phyloP scores from a whole-genome alignment of 768 basidiomycete genomes.

The Hydnomerulius pinastri region DNA sequence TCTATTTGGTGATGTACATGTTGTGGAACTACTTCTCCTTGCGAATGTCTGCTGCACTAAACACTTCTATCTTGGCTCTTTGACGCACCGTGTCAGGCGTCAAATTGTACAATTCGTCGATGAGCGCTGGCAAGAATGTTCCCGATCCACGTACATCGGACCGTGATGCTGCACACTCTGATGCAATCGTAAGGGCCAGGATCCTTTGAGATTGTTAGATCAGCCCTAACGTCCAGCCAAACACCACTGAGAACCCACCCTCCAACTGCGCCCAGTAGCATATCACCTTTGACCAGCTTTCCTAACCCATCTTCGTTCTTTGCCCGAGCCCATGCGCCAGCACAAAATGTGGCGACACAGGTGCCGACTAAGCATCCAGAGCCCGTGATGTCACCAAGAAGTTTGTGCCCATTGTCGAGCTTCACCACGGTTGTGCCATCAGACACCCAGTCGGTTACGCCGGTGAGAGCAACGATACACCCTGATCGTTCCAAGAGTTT shows the following conservation, averaged over 20 bases:
- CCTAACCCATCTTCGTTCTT: conserved; percentile 33
- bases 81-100: conserved; percentile 38
- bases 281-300: conserved; percentile 70
- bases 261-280: conserved; percentile 72
- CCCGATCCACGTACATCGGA: conserved; percentile 60
- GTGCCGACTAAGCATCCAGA: conserved; percentile 87
- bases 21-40: background rate
- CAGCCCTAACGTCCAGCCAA: background rate
- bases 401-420: conserved; percentile 70
- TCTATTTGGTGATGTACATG: too few species aligned
- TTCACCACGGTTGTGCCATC: conserved; percentile 74
- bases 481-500: conserved; percentile 42
- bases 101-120: conserved; percentile 58
- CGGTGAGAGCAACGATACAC: conserved; percentile 81
- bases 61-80: conserved; percentile 30
- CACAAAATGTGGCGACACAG: conserved; percentile 78
- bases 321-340: conserved; percentile 52
- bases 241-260: conserved; percentile 51
- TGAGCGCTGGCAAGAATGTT: conserved; percentile 63
- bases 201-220: conserved; percentile 37
- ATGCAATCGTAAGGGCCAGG: conserved; percentile 59
- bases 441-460: conserved; percentile 78
- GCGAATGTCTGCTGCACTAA: conserved; percentile 7
- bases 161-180: conserved; percentile 55
- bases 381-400: conserved; percentile 83